Evolutionary conservation across 345 rosid genomes (phyloP).

Genomic region (Eucalyptus marginata): DNA sequence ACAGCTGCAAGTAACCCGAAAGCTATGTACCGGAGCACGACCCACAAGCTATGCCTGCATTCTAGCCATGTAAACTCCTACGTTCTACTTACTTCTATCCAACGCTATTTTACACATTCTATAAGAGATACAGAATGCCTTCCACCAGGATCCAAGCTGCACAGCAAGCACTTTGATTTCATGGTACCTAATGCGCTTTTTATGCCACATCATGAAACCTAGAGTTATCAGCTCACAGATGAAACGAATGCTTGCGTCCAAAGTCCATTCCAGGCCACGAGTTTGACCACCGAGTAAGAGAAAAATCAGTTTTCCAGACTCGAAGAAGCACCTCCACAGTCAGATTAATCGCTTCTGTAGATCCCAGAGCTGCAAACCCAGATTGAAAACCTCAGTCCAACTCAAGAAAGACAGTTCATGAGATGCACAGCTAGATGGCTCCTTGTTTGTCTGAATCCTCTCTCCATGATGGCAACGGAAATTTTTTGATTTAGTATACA

Average conservation of each 20-base stretch:
- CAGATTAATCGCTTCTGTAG: neutral
- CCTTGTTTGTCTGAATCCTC: neutral
- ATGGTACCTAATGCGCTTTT: neutral
- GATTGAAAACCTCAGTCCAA: neutral
- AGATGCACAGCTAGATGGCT: neutral
- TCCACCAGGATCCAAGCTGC: neutral
- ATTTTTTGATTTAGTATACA: neutral
- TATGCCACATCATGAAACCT: neutral
- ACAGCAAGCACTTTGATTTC: neutral
- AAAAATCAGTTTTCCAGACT: neutral
- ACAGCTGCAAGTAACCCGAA: neutral
- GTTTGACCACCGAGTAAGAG: neutral
- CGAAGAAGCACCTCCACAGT: neutral
- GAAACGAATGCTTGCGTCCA: neutral
- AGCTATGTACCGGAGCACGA: neutral
- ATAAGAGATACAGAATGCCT: neutral
- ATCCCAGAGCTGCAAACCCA: neutral
- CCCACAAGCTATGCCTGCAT: neutral
- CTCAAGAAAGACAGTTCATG: neutral
- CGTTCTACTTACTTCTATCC: neutral
- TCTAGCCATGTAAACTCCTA: neutral
- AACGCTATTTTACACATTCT: neutral
- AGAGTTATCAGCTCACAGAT: neutral
- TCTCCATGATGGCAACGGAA: neutral
- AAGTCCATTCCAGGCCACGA: neutral